Evolutionary conservation across 2,329 filamentous ascomycete species (phyloP).

Genomic region (Arthrobotrys sphaeroides): DNA sequence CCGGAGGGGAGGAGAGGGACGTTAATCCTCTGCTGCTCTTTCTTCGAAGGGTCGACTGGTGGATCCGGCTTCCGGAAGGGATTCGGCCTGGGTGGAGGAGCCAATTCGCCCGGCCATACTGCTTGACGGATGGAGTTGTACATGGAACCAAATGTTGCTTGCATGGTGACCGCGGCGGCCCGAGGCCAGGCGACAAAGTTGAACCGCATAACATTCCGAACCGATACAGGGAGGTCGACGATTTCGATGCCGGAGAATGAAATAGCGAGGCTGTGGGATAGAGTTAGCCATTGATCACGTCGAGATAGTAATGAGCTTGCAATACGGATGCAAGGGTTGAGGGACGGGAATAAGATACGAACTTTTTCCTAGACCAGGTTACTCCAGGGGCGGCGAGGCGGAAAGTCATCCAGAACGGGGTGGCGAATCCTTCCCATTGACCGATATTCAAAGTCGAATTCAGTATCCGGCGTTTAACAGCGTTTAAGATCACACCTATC

Average conservation of each 20-base stretch:
- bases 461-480: conserved; percentile 20
- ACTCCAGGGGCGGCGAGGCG: conserved; percentile 14
- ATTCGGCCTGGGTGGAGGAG: conserved; percentile 1
- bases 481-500: conserved; percentile 31
- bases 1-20: conserved; percentile 44
- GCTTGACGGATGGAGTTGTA: conserved; percentile 20
- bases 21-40: conserved; percentile 6
- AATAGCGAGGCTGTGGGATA: conserved; percentile 25
- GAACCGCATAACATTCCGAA: conserved; percentile 33
- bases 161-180: conserved; percentile 39
- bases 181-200: conserved; percentile 32
- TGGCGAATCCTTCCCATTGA: conserved; percentile 45
- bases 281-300: conserved; percentile 9
- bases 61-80: background rate
- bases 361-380: conserved; percentile 44
- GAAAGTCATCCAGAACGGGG: conserved; percentile 50
- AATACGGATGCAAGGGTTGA: background rate
- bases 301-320: no score
- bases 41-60: background rate
- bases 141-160: conserved; percentile 31
- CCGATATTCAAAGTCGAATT: conserved; percentile 37
- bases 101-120: conserved; percentile 12
- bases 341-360: background rate
- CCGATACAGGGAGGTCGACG: conserved; percentile 24
- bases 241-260: conserved; percentile 33